Evolutionary conservation across 371 early-diverging fungal species (phyloP).

Genomic region (Parasitella parasitica): DNA sequence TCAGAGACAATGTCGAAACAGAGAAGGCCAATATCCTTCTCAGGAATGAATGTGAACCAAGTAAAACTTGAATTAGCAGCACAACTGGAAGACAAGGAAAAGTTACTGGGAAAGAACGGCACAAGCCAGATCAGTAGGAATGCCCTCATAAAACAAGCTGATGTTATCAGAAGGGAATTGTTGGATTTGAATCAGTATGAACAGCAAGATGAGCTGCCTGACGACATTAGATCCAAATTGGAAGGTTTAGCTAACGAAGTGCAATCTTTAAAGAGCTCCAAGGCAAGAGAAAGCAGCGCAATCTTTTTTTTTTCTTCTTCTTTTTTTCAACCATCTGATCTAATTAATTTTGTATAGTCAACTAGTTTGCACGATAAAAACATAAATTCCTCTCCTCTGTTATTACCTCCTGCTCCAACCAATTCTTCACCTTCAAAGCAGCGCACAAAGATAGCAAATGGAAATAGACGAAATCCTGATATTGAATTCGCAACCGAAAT

Average conservation of each 20-base stretch:
- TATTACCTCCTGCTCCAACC: conserved; percentile 37
- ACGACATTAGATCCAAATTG: conserved; percentile 12
- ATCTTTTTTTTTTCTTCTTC: too few species aligned
- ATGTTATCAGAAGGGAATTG: conserved; percentile 10
- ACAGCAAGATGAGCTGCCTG: conserved; percentile 14
- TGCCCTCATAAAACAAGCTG: conserved; percentile 19
- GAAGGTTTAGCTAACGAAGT: conserved; percentile 24
- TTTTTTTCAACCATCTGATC: background rate
- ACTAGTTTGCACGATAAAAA: background rate
- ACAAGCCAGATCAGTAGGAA: conserved; percentile 23
- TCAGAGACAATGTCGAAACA: conserved; percentile 9
- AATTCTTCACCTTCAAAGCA: conserved; percentile 43
- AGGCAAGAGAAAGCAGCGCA: too few species aligned
- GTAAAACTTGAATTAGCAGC: conserved; percentile 15
- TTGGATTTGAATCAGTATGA: conserved; percentile 6
- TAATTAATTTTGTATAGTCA: background rate
- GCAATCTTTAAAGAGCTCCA: conserved; percentile 14
- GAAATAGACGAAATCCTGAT: conserved; percentile 48
- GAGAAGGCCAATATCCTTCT: conserved; percentile 20
- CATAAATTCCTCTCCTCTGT: conserved; percentile 9
- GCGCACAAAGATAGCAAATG: conserved; percentile 35
- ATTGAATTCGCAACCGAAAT: conserved; percentile 57
- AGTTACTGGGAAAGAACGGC: background rate
- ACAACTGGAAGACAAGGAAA: conserved; percentile 20
- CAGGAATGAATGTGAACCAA: conserved; percentile 21